Evolutionary conservation across 2,329 filamentous ascomycete genomes (phyloP).

Genomic region (Pseudocercospora pini-densiflorae): DNA sequence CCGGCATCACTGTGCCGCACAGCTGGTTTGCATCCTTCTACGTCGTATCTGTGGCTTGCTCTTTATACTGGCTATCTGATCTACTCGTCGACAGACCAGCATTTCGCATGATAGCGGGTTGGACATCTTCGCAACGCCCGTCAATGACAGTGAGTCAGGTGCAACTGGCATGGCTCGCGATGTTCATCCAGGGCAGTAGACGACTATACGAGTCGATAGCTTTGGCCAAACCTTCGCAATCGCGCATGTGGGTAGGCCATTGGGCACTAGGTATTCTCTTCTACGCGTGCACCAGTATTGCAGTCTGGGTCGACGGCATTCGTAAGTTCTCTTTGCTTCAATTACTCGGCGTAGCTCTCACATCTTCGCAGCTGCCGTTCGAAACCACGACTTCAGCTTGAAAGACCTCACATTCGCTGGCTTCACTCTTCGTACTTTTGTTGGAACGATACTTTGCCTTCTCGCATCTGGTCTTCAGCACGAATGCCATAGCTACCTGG

Average conservation of each 20-base stretch:
- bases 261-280: conserved; percentile 79
- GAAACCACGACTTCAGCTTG: conserved; percentile 41
- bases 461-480: conserved; percentile 75
- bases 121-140: conserved; percentile 35
- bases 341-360: conserved; percentile 14
- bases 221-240: conserved; percentile 68
- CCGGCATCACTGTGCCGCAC: conserved; percentile 73
- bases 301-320: conserved; percentile 83
- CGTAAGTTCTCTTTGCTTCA: conserved; percentile 54
- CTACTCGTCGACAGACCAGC: conserved; percentile 59
- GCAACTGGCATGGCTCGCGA: conserved; percentile 69
- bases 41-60: conserved; percentile 68
- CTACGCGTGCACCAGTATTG: conserved; percentile 73
- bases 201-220: conserved; percentile 75
- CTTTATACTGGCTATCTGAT: conserved; percentile 70
- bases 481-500: conserved; percentile 56
- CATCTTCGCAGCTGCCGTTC: conserved; percentile 35
- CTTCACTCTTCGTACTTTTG: conserved; percentile 56
- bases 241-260: conserved; percentile 83
- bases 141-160: conserved; percentile 67
- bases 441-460: conserved; percentile 68
- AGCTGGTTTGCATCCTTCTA: conserved; percentile 93
- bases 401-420: conserved; percentile 45
- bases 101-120: conserved; percentile 53
- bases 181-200: conserved; percentile 74